Base-by-base conservation (phyloP, 192 early-diverging fungal genomes). In the Chytriomyces sp. region DNA sequence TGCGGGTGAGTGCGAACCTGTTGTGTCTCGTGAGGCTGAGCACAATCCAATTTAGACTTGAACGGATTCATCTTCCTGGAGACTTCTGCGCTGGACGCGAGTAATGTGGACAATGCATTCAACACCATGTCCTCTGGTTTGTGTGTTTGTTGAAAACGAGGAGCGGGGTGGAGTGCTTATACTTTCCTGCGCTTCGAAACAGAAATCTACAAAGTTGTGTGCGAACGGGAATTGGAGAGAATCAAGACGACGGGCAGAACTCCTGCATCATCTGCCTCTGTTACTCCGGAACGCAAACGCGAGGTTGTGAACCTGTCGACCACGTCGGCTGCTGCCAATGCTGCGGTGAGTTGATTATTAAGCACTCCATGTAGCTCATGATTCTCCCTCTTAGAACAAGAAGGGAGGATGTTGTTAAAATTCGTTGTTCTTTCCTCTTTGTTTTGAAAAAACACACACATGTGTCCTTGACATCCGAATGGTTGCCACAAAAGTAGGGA, bases 11-110 rank as follows among this genome's bases (percentile, higher is more conserved):
- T 39, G 71, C 7, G 37, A 25, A 31, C 37, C 49, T 17, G 39
- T 70, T 34, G 5, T 70, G 0, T 19, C 25, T 34, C 14, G 8
- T 17, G 8, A n/a, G 10, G 65, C 33, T 34, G 12, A 37, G n/a
- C 25, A 39, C 39, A 12, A 0, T 73, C 3, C 17, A 12, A 22
- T 31, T 49, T 67, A 91, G 84, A 91, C 52, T 94, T 96, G 77
- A 97, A 98, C 74, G 90, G 87, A 14, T 80, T 99, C 54, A 94
- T 91, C 36, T 99, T 99, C 77, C 98, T 99, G 62, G 97, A 99
- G 80, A 98, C 97, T 5, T 99, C 97, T 30, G 97, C 97, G 19
- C 84, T 99, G 81, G 96, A 99, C 74, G 84, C 92, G 28, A 94
- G 88, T 84, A 99, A 99, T 77, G 96, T 99, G 54, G 97, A 99